Percentiles rank a stretch among this genome's conserved stretches.
Conservation (phyloP, 306 rosid species). For the Prunus mongolica region DNA sequence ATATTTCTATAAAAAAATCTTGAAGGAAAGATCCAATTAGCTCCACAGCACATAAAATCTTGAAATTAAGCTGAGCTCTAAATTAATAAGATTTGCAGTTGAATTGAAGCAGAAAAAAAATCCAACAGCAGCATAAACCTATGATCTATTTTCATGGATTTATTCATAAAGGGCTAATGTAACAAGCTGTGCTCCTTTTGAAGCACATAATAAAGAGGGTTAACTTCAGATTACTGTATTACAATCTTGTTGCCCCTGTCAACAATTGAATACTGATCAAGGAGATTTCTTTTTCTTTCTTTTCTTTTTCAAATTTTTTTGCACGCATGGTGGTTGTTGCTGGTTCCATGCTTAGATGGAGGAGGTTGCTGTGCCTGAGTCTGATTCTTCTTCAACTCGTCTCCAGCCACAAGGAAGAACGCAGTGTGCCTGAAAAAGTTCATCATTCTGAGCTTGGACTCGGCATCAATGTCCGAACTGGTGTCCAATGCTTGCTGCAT, state of each 20-base stretch:
- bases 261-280: background rate
- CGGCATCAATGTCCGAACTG: slow-evolving; percentile 57
- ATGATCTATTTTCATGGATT: background rate
- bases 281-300: background rate
- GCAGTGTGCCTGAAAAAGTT: slow-evolving; percentile 91
- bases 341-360: slow-evolving; percentile 49
- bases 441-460: slow-evolving; percentile 56
- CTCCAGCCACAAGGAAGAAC: slow-evolving; percentile 83
- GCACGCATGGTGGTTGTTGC: slow-evolving; percentile 31
- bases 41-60: background rate
- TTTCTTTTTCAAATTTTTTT: slow-evolving; percentile 12
- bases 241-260: background rate
- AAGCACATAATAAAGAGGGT: background rate
- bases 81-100: background rate
- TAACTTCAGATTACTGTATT: too few relatives aligned
- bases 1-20: background rate
- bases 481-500: slow-evolving; percentile 74
- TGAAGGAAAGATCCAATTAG: background rate
- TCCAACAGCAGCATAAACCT: background rate
- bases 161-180: background rate
- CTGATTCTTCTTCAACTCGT: slow-evolving; percentile 57
- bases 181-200: background rate
- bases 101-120: background rate
- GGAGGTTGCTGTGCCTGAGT: slow-evolving; percentile 14
- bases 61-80: background rate